phyloP scores from a whole-genome alignment of 75 land plant genomes.

The Larix kaempferi region DNA sequence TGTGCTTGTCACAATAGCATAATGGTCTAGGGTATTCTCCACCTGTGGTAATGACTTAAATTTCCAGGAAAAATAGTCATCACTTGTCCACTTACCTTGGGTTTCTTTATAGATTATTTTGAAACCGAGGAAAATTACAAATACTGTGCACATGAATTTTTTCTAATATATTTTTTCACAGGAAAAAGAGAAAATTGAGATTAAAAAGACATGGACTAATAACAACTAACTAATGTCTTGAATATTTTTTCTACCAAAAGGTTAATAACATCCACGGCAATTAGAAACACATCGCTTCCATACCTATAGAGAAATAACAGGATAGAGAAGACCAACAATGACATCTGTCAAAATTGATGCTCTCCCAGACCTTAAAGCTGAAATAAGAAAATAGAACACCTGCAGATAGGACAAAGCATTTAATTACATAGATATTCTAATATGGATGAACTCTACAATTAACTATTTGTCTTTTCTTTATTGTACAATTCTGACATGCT shows the following conservation, averaged over 20 bases:
- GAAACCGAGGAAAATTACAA: neutral
- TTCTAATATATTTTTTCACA: neutral
- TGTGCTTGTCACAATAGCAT: too few species aligned
- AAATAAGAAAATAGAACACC: constrained; percentile 80
- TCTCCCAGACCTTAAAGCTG: constrained; percentile 82
- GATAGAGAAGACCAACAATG: constrained; percentile 40
- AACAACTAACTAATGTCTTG: too few species aligned
- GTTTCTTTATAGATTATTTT: neutral
- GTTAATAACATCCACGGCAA: too few species aligned
- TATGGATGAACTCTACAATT: neutral
- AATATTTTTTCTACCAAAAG: too few species aligned
- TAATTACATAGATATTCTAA: constrained; percentile 9
- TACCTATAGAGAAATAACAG: too few species aligned
- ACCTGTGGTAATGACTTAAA: neutral
- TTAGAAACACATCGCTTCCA: too few species aligned
- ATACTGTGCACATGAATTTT: neutral
- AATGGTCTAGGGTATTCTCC: neutral
- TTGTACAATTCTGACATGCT: neutral
- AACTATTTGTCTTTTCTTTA: constrained; percentile 2
- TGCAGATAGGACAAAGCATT: constrained; percentile 18
- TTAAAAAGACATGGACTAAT: neutral
- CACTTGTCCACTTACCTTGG: neutral
- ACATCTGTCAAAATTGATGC: constrained; percentile 59
- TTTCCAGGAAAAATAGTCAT: neutral
- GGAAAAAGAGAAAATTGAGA: neutral